phyloP scores from a whole-genome alignment of 1,139 yeast genomes.

The Nakaseomyces kungkrabaensis region DNA sequence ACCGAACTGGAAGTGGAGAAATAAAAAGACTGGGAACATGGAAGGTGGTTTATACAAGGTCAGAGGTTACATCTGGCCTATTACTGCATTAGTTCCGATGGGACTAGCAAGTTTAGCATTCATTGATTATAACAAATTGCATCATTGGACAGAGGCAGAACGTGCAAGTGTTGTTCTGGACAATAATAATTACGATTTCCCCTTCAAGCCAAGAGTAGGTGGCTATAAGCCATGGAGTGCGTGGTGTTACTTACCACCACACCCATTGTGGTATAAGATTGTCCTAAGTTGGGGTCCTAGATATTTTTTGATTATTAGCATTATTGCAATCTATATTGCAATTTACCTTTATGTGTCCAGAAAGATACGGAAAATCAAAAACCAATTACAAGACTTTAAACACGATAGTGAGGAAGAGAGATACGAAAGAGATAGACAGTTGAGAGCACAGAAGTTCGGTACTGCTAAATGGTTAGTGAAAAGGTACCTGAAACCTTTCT shows the following conservation, averaged over 20 bases:
- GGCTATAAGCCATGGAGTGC: conserved; percentile 59
- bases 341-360: conserved; percentile 65
- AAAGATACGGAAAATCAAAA: conserved; percentile 48
- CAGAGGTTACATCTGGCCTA: conserved; percentile 49
- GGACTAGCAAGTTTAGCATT: conserved; percentile 69
- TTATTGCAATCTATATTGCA: conserved; percentile 55
- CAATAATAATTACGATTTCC: conserved; percentile 17
- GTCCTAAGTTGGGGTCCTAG: conserved; percentile 80
- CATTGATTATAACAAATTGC: conserved; percentile 30
- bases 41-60: conserved; percentile 71
- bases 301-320: conserved; percentile 52
- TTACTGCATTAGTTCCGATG: conserved; percentile 53
- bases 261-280: conserved; percentile 66
- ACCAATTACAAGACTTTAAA: conserved; percentile 20
- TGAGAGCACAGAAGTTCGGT: conserved; percentile 5
- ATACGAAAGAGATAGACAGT: conserved; percentile 10
- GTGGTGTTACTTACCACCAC: conserved; percentile 73
- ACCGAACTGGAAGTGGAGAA: conserved; percentile 44
- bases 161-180: conserved; percentile 18
- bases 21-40: conserved; percentile 33
- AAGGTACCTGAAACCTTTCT: not conserved
- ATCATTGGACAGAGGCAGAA: conserved; percentile 9
- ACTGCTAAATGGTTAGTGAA: not conserved
- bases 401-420: conserved; percentile 6
- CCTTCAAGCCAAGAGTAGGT: conserved; percentile 21